These are phyloP conservation scores for Trypanosoma melophagium DNA, from an alignment of 208 protist genomes.

Conservation along the genomic window DNA sequence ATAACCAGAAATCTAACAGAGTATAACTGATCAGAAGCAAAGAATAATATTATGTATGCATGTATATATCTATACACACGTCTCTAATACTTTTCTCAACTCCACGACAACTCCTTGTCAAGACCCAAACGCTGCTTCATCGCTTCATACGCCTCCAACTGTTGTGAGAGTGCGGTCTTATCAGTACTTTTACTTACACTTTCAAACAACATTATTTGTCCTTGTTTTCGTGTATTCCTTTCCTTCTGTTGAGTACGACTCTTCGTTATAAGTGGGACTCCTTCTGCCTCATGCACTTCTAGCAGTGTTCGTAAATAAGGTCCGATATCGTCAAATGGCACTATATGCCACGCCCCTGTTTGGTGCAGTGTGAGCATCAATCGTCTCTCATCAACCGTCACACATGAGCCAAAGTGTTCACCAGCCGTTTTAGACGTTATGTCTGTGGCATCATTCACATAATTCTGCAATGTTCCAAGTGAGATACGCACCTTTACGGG, in stretches of 20 bases:
- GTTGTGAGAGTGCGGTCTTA: constrained; percentile 6
- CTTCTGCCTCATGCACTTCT: constrained; percentile 35
- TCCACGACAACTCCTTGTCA: neutral
- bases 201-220: neutral
- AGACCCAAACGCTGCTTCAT: constrained; percentile 21
- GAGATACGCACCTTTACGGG: constrained; percentile 16
- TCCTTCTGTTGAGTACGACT: neutral
- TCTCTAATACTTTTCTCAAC: no score
- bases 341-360: constrained; percentile 38
- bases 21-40: no score
- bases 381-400: constrained; percentile 28
- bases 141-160: constrained; percentile 24
- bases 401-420: constrained; percentile 19
- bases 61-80: no score
- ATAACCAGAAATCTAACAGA: no score
- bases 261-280: constrained; percentile 34
- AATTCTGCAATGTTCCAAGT: constrained; percentile 11
- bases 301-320: constrained; percentile 36
- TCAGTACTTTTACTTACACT: no score
- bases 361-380: constrained; percentile 30
- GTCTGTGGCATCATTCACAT: constrained; percentile 22
- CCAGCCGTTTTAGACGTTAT: neutral
- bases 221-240: neutral
- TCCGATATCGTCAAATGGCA: constrained; percentile 42
- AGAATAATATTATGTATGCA: no score